These are phyloP conservation scores for Cladophialophora yegresii DNA, from an alignment of 2,329 filamentous ascomycete genomes.

Conservation along the genomic window DNA sequence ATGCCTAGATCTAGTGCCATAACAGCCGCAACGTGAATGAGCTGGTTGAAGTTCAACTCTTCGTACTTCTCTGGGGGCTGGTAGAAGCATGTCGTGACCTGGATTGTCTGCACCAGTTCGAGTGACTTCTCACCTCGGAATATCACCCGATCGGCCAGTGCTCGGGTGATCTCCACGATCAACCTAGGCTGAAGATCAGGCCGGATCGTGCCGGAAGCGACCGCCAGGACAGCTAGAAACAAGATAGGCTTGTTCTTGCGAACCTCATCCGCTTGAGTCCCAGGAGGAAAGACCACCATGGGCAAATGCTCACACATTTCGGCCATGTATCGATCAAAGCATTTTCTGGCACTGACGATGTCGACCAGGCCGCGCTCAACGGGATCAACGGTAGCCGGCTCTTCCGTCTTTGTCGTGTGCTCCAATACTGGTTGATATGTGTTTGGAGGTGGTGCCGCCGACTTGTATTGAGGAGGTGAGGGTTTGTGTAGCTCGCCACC, in stretches of 20 bases:
- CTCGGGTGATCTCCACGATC: constrained; percentile 68
- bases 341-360: constrained; percentile 53
- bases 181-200: constrained; percentile 63
- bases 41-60: constrained; percentile 86
- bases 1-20: constrained; percentile 85
- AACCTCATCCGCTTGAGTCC: constrained; percentile 56
- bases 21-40: constrained; percentile 76
- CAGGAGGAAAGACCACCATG: constrained; percentile 59
- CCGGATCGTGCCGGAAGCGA: constrained; percentile 55
- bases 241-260: constrained; percentile 61
- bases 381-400: constrained; percentile 46
- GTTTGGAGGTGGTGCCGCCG: constrained; percentile 10
- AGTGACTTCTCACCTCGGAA: constrained; percentile 76
- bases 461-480: constrained; percentile 19
- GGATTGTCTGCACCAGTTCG: constrained; percentile 77
- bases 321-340: constrained; percentile 60
- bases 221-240: constrained; percentile 60
- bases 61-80: constrained; percentile 79
- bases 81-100: constrained; percentile 80
- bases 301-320: constrained; percentile 60
- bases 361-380: constrained; percentile 56
- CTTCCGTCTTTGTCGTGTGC: constrained; percentile 20
- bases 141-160: constrained; percentile 73
- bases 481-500: constrained; percentile 35
- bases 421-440: constrained; percentile 21